phyloP scores from a whole-genome alignment of 768 basidiomycete species.

The Tricholoma matsutake region DNA sequence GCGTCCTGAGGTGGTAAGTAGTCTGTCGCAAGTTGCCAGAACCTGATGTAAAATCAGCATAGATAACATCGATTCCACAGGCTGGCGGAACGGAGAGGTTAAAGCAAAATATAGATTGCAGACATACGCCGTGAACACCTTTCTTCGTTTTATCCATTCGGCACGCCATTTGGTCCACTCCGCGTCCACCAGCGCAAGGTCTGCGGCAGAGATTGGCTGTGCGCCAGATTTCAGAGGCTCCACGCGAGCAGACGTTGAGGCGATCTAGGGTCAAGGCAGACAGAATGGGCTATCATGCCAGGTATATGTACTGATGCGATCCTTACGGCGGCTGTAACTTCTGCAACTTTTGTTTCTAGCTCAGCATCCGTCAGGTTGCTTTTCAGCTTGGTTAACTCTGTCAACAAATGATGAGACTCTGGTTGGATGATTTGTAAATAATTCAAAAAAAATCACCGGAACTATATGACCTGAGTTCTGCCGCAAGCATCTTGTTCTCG shows the following conservation, averaged over 20 bases:
- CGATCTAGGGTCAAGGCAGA: conserved; percentile 38
- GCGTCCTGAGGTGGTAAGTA: conserved; percentile 64
- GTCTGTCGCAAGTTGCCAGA: conserved; percentile 74
- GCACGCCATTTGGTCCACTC: conserved; percentile 81
- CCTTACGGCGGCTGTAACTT: conserved; percentile 49
- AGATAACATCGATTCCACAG: neutral
- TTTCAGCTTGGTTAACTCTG: conserved; percentile 67
- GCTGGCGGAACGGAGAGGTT: neutral
- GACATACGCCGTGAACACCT: conserved; percentile 71
- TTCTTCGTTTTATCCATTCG: conserved; percentile 77
- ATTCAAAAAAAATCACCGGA: conserved; percentile 33
- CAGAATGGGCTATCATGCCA: neutral
- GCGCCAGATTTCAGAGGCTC: conserved; percentile 65
- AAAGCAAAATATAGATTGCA: neutral
- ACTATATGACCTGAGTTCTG: conserved; percentile 48
- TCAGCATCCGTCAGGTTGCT: conserved; percentile 68
- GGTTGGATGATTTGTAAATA: conserved; percentile 10
- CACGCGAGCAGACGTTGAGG: conserved; percentile 46
- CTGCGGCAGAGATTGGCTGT: conserved; percentile 66
- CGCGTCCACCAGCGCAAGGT: conserved; percentile 61
- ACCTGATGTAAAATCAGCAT: conserved; percentile 38
- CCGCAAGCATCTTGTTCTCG: conserved; percentile 49
- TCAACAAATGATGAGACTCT: conserved; percentile 12
- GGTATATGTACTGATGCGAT: neutral
- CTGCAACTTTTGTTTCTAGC: conserved; percentile 52